Evolutionary conservation across 768 basidiomycete genomes (phyloP).

Genomic region (Suillus subluteus): DNA sequence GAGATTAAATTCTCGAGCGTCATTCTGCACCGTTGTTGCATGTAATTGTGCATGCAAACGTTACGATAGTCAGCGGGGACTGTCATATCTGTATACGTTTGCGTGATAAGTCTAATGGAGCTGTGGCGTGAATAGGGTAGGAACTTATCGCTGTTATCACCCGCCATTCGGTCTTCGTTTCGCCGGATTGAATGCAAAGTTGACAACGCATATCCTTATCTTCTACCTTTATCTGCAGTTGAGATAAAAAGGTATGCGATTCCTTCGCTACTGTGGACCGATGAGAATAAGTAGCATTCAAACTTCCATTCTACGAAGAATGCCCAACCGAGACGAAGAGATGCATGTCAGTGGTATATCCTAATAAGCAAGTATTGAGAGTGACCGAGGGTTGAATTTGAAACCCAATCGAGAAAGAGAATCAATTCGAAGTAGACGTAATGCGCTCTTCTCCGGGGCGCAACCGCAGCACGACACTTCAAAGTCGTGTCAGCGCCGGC

Average conservation of each 20-base stretch:
- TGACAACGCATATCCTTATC: conserved; percentile 2
- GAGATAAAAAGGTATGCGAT: not conserved
- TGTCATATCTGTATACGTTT: not conserved
- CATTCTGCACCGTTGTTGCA: not conserved
- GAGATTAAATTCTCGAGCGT: not conserved
- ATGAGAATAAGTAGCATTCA: not conserved
- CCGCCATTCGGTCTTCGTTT: not conserved
- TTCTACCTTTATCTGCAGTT: conserved; percentile 1
- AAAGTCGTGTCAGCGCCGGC: not conserved
- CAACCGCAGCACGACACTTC: not conserved
- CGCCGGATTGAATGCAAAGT: not conserved
- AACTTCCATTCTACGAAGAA: not conserved
- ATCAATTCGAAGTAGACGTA: not conserved
- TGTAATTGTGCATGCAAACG: not conserved
- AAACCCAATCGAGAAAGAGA: not conserved
- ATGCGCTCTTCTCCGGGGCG: not conserved
- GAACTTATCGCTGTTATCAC: not conserved
- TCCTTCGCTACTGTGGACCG: not conserved
- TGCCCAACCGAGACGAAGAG: not conserved
- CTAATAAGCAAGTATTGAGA: not conserved
- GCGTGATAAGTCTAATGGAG: not conserved
- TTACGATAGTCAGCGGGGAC: not conserved
- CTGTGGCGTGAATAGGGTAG: not conserved
- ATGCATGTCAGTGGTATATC: not conserved
- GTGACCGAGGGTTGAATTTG: not conserved